phyloP scores from a whole-genome alignment of 176 grass and related monocot species.

The Juncus inflexus region DNA sequence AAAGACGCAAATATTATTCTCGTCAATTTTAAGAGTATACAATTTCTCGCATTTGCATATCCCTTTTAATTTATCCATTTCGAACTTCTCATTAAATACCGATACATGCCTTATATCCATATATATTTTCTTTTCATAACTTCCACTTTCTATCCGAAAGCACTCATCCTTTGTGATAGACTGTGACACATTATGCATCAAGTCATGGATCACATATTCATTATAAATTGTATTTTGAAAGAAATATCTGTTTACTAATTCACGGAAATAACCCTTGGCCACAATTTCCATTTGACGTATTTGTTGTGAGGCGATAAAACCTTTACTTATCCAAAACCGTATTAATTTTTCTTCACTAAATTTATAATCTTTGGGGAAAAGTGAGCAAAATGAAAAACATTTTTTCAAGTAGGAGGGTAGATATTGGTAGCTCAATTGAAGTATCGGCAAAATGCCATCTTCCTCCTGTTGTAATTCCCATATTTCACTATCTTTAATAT shows the following conservation, averaged over 20 bases:
- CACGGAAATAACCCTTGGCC: conserved; percentile 30
- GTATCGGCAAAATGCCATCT: conserved; percentile 47
- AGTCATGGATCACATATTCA: conserved; percentile 45
- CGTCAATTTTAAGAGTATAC: not conserved
- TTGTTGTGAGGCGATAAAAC: conserved; percentile 25
- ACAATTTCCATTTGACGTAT: conserved; percentile 16
- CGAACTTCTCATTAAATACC: not conserved
- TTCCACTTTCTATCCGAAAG: conserved; percentile 36
- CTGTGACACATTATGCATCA: conserved; percentile 48
- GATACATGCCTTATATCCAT: not conserved
- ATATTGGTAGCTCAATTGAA: conserved; percentile 42
- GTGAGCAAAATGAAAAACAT: conserved; percentile 43
- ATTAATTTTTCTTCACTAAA: conserved; percentile 15
- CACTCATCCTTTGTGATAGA: conserved; percentile 34
- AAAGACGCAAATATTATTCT: not conserved
- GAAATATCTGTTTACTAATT: conserved; percentile 37
- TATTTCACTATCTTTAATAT: conserved; percentile 25
- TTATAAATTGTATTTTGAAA: conserved; percentile 25
- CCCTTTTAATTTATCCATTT: not conserved
- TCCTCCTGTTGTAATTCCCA: conserved; percentile 33
- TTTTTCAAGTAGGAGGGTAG: conserved; percentile 42
- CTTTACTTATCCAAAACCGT: conserved; percentile 42
- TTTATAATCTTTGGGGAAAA: conserved; percentile 42
- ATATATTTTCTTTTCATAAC: not conserved
- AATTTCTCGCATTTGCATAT: not conserved